Conservation (phyloP, 2,329 filamentous ascomycete genomes). For the Diaporthe velutina region DNA sequence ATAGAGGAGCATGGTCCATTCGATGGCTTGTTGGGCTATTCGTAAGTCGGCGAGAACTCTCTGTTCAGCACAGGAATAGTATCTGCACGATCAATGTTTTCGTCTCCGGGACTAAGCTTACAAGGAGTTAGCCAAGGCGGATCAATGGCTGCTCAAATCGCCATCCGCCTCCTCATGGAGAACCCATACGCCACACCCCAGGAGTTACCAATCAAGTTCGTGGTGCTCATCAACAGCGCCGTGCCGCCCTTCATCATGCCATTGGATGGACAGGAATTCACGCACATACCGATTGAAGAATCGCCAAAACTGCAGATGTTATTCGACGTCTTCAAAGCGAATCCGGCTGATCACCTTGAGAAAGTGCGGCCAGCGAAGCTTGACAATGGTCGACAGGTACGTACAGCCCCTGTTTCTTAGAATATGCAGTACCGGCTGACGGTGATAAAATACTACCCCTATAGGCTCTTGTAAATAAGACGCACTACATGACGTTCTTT, state of each 20-base stretch:
- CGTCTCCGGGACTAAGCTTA: neutral
- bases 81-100: neutral
- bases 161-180: conserved; percentile 33
- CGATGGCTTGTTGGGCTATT: conserved; percentile 35
- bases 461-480: conserved; percentile 24
- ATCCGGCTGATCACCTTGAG: conserved; percentile 31
- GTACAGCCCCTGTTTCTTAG: neutral
- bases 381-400: conserved; percentile 35
- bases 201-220: conserved; percentile 38
- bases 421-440: neutral
- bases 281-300: conserved; percentile 36
- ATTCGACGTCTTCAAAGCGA: conserved; percentile 38
- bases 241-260: conserved; percentile 36
- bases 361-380: conserved; percentile 34
- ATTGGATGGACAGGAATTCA: conserved; percentile 32
- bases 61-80: neutral
- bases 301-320: conserved; percentile 29
- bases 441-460: neutral
- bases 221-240: conserved; percentile 37
- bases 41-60: conserved; percentile 22
- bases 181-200: conserved; percentile 37
- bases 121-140: conserved; percentile 31
- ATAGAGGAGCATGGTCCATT: conserved; percentile 39
- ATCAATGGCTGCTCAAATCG: conserved; percentile 38
- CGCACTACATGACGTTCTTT: conserved; percentile 38